Evolutionary conservation across 805 yeast genomes (phyloP).

Genomic region (Sungouiozyma ichnusensis): DNA sequence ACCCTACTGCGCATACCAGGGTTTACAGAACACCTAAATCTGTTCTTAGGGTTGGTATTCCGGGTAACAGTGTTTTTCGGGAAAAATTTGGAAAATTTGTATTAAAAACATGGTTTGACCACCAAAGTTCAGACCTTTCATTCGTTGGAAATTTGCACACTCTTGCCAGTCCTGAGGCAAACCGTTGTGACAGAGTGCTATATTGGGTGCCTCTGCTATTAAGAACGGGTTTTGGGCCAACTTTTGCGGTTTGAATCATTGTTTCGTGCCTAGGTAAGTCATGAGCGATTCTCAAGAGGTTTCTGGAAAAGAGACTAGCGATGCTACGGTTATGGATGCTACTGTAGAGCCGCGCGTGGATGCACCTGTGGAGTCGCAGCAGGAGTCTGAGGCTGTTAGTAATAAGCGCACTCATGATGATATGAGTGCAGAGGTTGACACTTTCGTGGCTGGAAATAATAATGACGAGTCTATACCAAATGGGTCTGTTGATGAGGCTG

Average conservation of each 20-base stretch:
- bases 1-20: too few species aligned
- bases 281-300: neutral
- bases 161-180: neutral
- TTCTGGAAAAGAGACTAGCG: too few species aligned
- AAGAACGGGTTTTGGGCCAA: too few species aligned
- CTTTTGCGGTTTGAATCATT: neutral
- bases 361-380: too few species aligned
- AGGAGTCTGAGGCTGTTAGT: too few species aligned
- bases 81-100: too few species aligned
- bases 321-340: neutral
- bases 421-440: neutral
- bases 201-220: too few species aligned
- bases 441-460: neutral
- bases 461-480: slow-evolving; percentile 3
- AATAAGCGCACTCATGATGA: neutral
- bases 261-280: neutral
- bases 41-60: neutral
- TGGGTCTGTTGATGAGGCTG: slow-evolving; percentile 21
- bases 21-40: too few species aligned
- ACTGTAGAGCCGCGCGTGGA: too few species aligned
- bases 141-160: neutral
- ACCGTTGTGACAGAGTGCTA: neutral
- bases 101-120: neutral
- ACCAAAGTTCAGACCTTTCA: neutral
- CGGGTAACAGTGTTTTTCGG: neutral